These are phyloP conservation scores for Hypoxylon sp. DNA, from an alignment of 2,329 filamentous ascomycete genomes.

Conservation along the genomic window DNA sequence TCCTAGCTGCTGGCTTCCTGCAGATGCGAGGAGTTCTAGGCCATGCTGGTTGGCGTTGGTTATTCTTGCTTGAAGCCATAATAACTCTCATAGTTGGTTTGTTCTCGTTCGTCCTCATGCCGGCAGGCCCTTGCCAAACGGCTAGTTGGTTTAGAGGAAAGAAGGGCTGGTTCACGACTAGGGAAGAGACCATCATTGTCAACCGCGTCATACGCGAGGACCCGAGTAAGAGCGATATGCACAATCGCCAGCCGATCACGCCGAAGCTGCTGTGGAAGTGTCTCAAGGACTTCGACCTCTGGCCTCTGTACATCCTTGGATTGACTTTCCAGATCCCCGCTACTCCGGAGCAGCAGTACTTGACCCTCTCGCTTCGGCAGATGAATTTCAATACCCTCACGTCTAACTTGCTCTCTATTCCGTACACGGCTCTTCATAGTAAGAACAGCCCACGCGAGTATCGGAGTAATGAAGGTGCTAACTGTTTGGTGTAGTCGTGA, in stretches of 20 bases:
- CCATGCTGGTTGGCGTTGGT: slow-evolving; percentile 58
- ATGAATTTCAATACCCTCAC: slow-evolving; percentile 66
- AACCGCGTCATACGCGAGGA: slow-evolving; percentile 69
- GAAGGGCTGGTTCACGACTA: slow-evolving; percentile 68
- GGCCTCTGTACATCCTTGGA: slow-evolving; percentile 66
- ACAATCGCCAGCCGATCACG: slow-evolving; percentile 68
- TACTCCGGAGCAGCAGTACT: slow-evolving; percentile 61
- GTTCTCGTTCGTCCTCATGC: slow-evolving; percentile 65
- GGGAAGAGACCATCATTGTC: slow-evolving; percentile 69
- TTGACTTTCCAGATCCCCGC: slow-evolving; percentile 63
- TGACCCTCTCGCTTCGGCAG: slow-evolving; percentile 65
- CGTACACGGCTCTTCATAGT: slow-evolving; percentile 55
- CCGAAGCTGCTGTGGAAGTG: slow-evolving; percentile 62
- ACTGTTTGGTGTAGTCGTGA: slow-evolving; percentile 49
- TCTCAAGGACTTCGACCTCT: slow-evolving; percentile 69
- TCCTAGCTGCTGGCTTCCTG: slow-evolving; percentile 54
- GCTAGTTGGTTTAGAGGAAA: slow-evolving; percentile 63
- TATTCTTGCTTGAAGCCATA: slow-evolving; percentile 63
- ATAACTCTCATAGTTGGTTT: slow-evolving; percentile 58
- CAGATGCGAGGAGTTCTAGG: slow-evolving; percentile 53
- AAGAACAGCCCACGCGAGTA: slow-evolving; percentile 38
- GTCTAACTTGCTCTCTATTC: slow-evolving; percentile 68
- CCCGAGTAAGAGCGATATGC: slow-evolving; percentile 68
- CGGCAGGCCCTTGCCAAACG: slow-evolving; percentile 60
- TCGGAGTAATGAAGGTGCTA: neutral